Evolutionary conservation across 257 asterid species (phyloP).

Genomic region (Apocynum venetum): DNA sequence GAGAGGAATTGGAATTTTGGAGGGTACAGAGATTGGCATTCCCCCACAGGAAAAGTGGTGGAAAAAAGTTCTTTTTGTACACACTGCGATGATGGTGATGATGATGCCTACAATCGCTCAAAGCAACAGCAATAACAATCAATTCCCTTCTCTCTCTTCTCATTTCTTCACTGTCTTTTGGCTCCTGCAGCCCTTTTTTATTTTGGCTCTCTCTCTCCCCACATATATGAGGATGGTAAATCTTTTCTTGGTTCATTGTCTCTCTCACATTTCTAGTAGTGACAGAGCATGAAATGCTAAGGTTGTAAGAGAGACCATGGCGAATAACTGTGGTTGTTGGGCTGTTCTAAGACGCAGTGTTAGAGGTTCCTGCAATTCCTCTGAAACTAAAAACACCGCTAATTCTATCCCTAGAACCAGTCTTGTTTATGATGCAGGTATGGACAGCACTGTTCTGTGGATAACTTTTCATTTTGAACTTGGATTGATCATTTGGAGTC

Average conservation of each 20-base stretch:
- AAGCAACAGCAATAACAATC: conserved; percentile 41
- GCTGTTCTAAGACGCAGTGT: conserved; percentile 54
- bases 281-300: conserved; percentile 26
- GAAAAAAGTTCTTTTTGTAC: conserved; percentile 80
- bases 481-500: background rate
- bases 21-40: conserved; percentile 13
- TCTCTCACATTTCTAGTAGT: conserved; percentile 20
- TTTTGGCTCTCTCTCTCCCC: conserved; percentile 21
- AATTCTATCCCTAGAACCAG: conserved; percentile 64
- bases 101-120: conserved; percentile 49
- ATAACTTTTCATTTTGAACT: conserved; percentile 3
- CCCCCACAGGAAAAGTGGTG: conserved; percentile 47
- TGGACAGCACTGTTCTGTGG: background rate
- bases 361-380: conserved; percentile 42
- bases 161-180: conserved; percentile 16
- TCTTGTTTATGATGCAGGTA: conserved; percentile 93
- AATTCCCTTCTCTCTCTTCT: conserved; percentile 23
- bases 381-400: conserved; percentile 54
- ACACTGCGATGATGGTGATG: conserved; percentile 64
- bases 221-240: conserved; percentile 35
- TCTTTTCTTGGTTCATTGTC: conserved; percentile 23
- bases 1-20: conserved; percentile 1
- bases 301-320: conserved; percentile 39
- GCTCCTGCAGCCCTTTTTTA: conserved; percentile 16
- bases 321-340: conserved; percentile 83